Base-by-base conservation (phyloP, 495 filamentous ascomycete genomes). In the Aspergillus asperescens region DNA sequence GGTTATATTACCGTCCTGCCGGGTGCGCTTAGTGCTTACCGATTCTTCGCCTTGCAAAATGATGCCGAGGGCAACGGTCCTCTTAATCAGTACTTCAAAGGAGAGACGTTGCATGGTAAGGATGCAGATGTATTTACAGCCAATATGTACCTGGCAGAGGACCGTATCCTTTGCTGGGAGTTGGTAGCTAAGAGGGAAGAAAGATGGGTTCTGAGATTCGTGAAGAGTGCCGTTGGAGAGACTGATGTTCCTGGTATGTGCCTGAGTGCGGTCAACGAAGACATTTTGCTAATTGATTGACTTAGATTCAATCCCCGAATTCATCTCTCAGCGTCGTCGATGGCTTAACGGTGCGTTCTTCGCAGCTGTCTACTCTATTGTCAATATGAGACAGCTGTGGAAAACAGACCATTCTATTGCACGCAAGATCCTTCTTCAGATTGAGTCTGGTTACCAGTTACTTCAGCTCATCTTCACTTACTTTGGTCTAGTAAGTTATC, bases 331-430 rank as follows among this genome's bases (percentile, higher is more conserved):
- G 64, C 84, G 94, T 48, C 80, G 94, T 54, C 81, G 94, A 60
- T 99, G 93, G 94, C 81, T 99, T 20, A 99, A 99, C 68, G 94
- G 94, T 60, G 94, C 94, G 48, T 96, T 97, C 77, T 99, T 99
- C 68, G 94, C 94, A 1, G 93, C 94, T 48, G 91, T 96, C 35
- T 99, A 96, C 73, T 97, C 93, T 5, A 84, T 97, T 7, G 86
- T 96, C 41, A 94, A 99, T 71, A 93, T 92, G 58, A 81, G 75
- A 48, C 94, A 97, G 73, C 82, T 99, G 64, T 96, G 93, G 92
- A 66, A 65, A 47, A 99, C 94, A 10, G 93, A 96, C 68, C 94
- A 99, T 67, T 93, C 89, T 2, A 50, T 96, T 8, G 73, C 82
- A 16, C 85, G 94, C 40, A 99, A 99, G 68, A 77, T 95, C 37